Percentiles rank a stretch among this genome's conserved stretches.
These are phyloP conservation scores for Cytospora mali DNA, from an alignment of 2,329 filamentous ascomycete species.

Conservation along the genomic window DNA sequence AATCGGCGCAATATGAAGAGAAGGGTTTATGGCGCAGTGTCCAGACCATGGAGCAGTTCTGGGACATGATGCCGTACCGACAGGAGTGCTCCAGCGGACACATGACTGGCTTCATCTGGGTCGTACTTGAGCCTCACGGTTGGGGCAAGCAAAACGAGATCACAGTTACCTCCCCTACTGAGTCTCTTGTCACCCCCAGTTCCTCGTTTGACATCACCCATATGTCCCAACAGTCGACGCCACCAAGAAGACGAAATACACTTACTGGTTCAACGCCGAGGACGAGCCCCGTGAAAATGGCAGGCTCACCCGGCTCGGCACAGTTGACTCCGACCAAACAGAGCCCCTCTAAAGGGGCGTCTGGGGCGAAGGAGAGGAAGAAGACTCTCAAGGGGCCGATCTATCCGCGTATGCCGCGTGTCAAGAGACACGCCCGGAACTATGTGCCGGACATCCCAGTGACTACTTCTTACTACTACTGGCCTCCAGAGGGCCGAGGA, in stretches of 20 bases:
- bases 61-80: constrained; percentile 97
- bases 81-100: constrained; percentile 94
- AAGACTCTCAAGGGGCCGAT: constrained; percentile 61
- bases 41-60: constrained; percentile 85
- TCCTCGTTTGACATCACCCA: constrained; percentile 34
- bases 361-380: constrained; percentile 46
- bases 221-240: constrained; percentile 36
- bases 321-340: constrained; percentile 36
- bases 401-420: constrained; percentile 62
- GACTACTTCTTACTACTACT: constrained; percentile 65
- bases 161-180: constrained; percentile 22
- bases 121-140: constrained; percentile 69
- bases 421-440: constrained; percentile 61
- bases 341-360: constrained; percentile 26
- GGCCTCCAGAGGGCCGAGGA: constrained; percentile 65
- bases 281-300: constrained; percentile 33
- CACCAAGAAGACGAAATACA: constrained; percentile 33
- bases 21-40: constrained; percentile 81
- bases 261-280: constrained; percentile 30
- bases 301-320: constrained; percentile 37
- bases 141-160: constrained; percentile 25
- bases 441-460: constrained; percentile 53
- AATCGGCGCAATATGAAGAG: constrained; percentile 55
- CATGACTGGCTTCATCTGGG: constrained; percentile 92
- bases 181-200: constrained; percentile 35